These are phyloP conservation scores for Helotiales sp. DNA, from an alignment of 2,329 filamentous ascomycete species.

Conservation along the genomic window DNA sequence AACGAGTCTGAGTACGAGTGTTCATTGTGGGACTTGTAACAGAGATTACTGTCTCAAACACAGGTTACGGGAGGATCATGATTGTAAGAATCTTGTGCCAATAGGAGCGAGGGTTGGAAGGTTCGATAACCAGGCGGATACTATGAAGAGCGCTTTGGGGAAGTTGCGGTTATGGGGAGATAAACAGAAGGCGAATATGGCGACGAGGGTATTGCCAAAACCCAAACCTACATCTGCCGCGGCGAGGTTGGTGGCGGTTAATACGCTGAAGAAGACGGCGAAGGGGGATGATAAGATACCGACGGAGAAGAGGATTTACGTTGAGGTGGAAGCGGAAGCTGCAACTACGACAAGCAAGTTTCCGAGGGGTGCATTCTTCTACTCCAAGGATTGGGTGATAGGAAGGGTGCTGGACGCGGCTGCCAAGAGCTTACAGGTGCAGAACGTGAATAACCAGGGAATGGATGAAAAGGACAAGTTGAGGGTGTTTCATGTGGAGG, in stretches of 20 bases:
- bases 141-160: conserved; percentile 72
- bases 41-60: conserved; percentile 78
- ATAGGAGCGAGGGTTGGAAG: conserved; percentile 51
- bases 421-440: conserved; percentile 73
- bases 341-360: conserved; percentile 82
- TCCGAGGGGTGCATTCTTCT: conserved; percentile 80
- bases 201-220: conserved; percentile 55
- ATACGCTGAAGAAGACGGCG: conserved; percentile 79
- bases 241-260: conserved; percentile 67
- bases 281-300: conserved; percentile 87
- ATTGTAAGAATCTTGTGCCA: conserved; percentile 74
- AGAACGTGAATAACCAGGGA: conserved; percentile 81
- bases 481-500: conserved; percentile 90
- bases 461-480: conserved; percentile 76
- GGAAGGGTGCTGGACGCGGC: conserved; percentile 79
- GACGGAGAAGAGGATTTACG: conserved; percentile 81
- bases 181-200: conserved; percentile 61
- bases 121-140: conserved; percentile 53
- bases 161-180: conserved; percentile 79
- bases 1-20: conserved; percentile 63
- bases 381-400: conserved; percentile 83
- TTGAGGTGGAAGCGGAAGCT: conserved; percentile 87
- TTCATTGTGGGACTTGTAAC: conserved; percentile 72
- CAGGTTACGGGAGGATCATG: conserved; percentile 76
- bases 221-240: conserved; percentile 63